A percentile compares a stretch with the other conserved stretches of the same genome.
Evolutionary conservation across 805 yeast species (phyloP).

Genomic region (Jamesozyma spencerorum): DNA sequence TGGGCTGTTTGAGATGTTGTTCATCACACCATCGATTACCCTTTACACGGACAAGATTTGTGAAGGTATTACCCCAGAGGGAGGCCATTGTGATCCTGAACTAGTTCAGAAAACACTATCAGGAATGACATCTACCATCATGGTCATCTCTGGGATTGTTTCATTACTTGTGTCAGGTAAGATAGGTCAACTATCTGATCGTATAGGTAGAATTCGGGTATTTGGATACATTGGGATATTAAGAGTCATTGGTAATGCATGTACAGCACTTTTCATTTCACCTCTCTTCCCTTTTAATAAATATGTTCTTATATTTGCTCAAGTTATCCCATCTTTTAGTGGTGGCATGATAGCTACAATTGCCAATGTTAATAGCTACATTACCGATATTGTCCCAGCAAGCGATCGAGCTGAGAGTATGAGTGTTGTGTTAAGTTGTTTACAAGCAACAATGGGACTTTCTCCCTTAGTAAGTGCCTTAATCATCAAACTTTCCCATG

Average conservation of each 20-base stretch:
- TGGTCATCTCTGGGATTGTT: conserved; percentile 36
- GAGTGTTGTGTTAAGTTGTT: conserved; percentile 49
- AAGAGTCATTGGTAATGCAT: conserved; percentile 15
- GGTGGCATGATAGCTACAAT: conserved; percentile 55
- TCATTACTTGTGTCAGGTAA: conserved; percentile 50
- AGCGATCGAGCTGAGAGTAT: conserved; percentile 47
- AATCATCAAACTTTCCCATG: conserved; percentile 22
- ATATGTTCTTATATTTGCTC: conserved; percentile 35
- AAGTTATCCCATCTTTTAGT: conserved; percentile 40
- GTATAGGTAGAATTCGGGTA: conserved; percentile 50
- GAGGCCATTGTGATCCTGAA: conserved; percentile 30
- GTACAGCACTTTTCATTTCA: conserved; percentile 22
- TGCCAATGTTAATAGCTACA: conserved; percentile 56
- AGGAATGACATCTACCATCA: conserved; percentile 37
- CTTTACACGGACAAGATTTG: conserved; percentile 35
- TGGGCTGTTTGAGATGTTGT: conserved; percentile 35
- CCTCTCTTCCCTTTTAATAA: conserved; percentile 33
- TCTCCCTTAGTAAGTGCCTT: conserved; percentile 57
- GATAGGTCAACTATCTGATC: conserved; percentile 54
- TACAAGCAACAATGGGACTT: conserved; percentile 50
- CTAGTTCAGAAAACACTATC: conserved; percentile 40
- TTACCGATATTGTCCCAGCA: conserved; percentile 64
- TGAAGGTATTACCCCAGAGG: conserved; percentile 28
- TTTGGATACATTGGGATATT: conserved; percentile 31
- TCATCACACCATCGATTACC: conserved; percentile 33